Evolutionary conservation across 1,284 basidiomycete genomes (phyloP).

Genomic region (Boletus smithii): DNA sequence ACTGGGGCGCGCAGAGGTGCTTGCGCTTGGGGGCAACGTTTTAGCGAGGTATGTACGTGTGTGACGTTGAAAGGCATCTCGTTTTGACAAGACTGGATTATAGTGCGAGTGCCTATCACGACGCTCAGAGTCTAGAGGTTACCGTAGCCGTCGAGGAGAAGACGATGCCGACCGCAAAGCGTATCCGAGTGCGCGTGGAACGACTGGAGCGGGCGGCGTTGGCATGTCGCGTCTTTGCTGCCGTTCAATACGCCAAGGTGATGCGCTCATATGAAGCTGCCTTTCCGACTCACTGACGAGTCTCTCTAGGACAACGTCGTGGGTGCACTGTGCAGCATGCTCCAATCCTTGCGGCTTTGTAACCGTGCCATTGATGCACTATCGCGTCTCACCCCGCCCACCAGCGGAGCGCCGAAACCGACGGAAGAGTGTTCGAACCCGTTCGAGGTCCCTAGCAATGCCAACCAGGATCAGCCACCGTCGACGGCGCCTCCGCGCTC

Average conservation of each 20-base stretch:
- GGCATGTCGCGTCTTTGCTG: conserved; percentile 64
- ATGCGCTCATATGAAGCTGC: conserved; percentile 12
- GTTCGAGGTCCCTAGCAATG: conserved; percentile 48
- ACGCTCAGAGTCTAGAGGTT: conserved; percentile 51
- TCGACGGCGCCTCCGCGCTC: conserved; percentile 20
- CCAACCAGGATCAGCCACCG: conserved; percentile 28
- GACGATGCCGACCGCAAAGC: conserved; percentile 48
- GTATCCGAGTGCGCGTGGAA: conserved; percentile 55
- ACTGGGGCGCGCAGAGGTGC: conserved; percentile 63
- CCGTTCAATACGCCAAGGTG: conserved; percentile 68
- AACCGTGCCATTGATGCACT: conserved; percentile 75
- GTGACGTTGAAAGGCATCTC: neutral
- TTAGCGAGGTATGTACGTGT: conserved; percentile 52
- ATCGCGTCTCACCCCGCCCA: conserved; percentile 51
- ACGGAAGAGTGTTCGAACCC: conserved; percentile 50
- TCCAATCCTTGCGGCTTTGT: conserved; percentile 76
- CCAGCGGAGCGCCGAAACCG: conserved; percentile 28
- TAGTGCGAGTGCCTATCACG: conserved; percentile 55
- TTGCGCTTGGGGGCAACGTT: conserved; percentile 61
- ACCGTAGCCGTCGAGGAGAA: conserved; percentile 46
- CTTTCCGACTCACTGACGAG: conserved; percentile 1
- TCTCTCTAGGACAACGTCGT: conserved; percentile 60
- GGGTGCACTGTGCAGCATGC: conserved; percentile 55
- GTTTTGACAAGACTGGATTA: conserved; percentile 1
- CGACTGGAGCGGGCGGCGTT: conserved; percentile 67